Conservation (phyloP, 176 grass and related monocot genomes). For the Musa acuminata region DNA sequence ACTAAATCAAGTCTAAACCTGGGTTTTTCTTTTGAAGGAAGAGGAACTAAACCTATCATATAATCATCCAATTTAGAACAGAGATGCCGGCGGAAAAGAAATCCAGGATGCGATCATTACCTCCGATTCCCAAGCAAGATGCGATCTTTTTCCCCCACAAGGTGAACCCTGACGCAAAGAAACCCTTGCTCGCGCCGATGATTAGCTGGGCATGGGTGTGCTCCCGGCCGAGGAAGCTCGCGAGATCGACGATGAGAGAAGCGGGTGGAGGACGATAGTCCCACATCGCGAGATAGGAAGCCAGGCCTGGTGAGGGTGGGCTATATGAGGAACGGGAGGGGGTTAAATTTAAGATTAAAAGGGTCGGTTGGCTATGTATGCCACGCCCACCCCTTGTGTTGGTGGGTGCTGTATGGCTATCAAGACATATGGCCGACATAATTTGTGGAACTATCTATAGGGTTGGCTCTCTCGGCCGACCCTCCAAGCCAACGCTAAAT, state of each 20-base stretch:
- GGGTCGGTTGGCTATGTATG: conserved; percentile 83
- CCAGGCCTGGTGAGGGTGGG: neutral
- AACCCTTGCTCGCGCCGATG: no score
- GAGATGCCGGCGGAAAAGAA: no score
- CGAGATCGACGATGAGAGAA: neutral
- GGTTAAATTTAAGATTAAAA: neutral
- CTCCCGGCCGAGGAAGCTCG: no score
- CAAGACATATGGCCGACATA: conserved; percentile 99
- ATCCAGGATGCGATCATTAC: no score
- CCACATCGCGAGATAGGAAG: neutral
- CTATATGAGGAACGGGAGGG: neutral
- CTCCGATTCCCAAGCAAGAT: no score
- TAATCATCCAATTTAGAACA: no score
- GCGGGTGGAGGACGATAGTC: neutral
- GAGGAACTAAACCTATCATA: no score
- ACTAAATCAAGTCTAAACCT: no score
- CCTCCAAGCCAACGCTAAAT: conserved; percentile 36
- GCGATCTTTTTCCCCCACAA: no score
- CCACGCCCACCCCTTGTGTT: conserved; percentile 45
- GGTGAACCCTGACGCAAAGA: no score
- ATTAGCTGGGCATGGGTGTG: no score
- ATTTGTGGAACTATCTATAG: conserved; percentile 43
- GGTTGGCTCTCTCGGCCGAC: conserved; percentile 88
- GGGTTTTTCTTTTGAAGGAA: no score
- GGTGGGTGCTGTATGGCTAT: conserved; percentile 97